Conservation (phyloP, 805 yeast genomes). For the Metschnikowia lachancei region DNA sequence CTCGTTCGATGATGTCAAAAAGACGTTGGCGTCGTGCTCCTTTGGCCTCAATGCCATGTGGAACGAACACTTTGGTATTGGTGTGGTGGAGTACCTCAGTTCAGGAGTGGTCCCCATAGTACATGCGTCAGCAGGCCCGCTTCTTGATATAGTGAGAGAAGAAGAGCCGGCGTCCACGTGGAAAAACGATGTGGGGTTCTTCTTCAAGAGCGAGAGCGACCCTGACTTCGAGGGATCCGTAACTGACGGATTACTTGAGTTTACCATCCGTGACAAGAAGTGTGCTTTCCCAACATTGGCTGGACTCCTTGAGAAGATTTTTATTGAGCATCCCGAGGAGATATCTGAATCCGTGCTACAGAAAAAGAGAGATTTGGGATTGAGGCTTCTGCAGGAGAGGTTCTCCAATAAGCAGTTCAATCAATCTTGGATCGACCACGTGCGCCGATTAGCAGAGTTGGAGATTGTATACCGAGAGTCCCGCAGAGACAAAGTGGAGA, state of each 20-base stretch:
- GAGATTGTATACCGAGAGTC: conserved; percentile 29
- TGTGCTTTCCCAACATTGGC: conserved; percentile 45
- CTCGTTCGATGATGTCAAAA: conserved; percentile 59
- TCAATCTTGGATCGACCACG: conserved; percentile 46
- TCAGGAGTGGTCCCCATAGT: conserved; percentile 84
- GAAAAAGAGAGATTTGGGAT: conserved; percentile 46
- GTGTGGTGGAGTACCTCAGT: conserved; percentile 89
- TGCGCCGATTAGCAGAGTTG: conserved; percentile 19
- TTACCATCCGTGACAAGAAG: conserved; percentile 7
- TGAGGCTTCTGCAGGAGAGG: conserved; percentile 43
- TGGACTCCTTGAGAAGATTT: conserved; percentile 47
- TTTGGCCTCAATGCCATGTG: conserved; percentile 96
- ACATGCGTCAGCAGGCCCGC: conserved; percentile 96
- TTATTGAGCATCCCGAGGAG: conserved; percentile 31
- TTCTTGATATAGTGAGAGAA: conserved; percentile 71
- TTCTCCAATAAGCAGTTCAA: conserved; percentile 64
- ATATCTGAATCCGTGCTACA: conserved; percentile 32
- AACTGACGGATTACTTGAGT: conserved; percentile 11
- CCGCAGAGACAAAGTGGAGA: conserved; percentile 26
- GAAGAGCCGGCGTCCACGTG: conserved; percentile 18
- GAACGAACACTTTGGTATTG: conserved; percentile 99
- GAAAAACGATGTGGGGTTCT: conserved; percentile 65
- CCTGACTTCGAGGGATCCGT: conserved; percentile 53
- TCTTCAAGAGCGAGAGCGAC: conserved; percentile 68
- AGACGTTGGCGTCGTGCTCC: conserved; percentile 52